These are phyloP conservation scores for Hansenula anomala DNA, from an alignment of 1,139 yeast species.

Conservation along the genomic window DNA sequence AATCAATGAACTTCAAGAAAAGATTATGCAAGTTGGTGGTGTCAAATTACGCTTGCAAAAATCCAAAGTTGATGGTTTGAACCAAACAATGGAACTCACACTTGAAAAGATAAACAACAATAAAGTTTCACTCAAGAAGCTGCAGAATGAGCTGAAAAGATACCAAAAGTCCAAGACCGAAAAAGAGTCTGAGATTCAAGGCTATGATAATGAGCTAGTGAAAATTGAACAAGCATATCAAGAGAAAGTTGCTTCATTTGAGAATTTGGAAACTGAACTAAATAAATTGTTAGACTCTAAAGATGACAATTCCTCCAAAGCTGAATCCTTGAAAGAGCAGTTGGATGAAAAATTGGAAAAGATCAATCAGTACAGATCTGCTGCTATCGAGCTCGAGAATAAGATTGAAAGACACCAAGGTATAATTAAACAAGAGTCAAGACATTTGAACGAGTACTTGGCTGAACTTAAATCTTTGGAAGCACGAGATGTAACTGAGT, in stretches of 20 bases:
- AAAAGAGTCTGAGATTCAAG: constrained; percentile 32
- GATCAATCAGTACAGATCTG: constrained; percentile 59
- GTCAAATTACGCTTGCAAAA: constrained; percentile 75
- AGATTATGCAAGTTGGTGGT: constrained; percentile 92
- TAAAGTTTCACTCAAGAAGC: constrained; percentile 55
- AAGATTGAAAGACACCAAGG: constrained; percentile 55
- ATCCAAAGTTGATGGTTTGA: constrained; percentile 73
- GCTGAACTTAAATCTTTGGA: constrained; percentile 37
- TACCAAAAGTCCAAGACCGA: constrained; percentile 42
- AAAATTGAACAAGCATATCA: constrained; percentile 26
- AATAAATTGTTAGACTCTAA: constrained; percentile 21
- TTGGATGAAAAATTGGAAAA: constrained; percentile 48
- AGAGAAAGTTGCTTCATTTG: constrained; percentile 22
- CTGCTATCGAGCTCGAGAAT: constrained; percentile 64
- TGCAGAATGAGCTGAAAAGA: constrained; percentile 61
- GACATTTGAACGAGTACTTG: constrained; percentile 33
- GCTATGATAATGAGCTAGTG: constrained; percentile 30
- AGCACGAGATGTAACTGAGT: constrained; percentile 43
- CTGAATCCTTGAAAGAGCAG: constrained; percentile 33
- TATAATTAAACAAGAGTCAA: constrained; percentile 37
- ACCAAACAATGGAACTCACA: constrained; percentile 61
- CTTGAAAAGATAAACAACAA: constrained; percentile 59
- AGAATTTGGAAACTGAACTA: constrained; percentile 28
- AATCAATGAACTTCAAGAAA: constrained; percentile 60
- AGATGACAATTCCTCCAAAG: constrained; percentile 21